These are phyloP conservation scores for Aquilaria agallochum DNA, from an alignment of 441 rosid genomes.

Conservation along the genomic window DNA sequence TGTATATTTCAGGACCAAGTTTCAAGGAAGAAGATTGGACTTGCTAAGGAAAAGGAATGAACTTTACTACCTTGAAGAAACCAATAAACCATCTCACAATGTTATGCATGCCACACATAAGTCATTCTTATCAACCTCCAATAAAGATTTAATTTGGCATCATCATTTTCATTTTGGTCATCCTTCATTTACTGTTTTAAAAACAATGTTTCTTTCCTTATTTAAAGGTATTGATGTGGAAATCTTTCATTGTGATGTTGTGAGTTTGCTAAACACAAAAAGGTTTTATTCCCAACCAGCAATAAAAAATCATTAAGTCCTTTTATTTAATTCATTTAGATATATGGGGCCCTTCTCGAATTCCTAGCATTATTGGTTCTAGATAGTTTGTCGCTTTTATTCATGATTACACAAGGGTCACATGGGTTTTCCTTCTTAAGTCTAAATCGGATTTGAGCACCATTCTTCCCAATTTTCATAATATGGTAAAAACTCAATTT, in stretches of 20 bases:
- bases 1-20: slow-evolving; percentile 4
- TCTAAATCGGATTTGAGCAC: slow-evolving; percentile 5
- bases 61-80: neutral
- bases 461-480: neutral
- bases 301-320: neutral
- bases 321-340: slow-evolving; percentile 3
- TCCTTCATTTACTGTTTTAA: neutral
- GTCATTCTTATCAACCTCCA: neutral
- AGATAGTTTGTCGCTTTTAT: slow-evolving; percentile 7
- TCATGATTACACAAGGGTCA: slow-evolving; percentile 2
- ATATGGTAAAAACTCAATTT: slow-evolving; percentile 9
- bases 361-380: neutral
- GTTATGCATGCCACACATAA: neutral
- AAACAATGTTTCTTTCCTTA: neutral
- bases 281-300: neutral
- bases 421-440: neutral
- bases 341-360: neutral
- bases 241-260: neutral
- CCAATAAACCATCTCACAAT: too few relatives aligned
- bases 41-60: neutral
- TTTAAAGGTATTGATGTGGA: slow-evolving; percentile 1
- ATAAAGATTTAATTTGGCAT: neutral
- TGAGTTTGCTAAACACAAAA: slow-evolving; percentile 8
- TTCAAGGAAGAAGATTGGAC: slow-evolving; percentile 4
- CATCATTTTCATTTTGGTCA: neutral